Conservation (phyloP, 768 basidiomycete species). For the Lactifluus hygrophoroides region DNA sequence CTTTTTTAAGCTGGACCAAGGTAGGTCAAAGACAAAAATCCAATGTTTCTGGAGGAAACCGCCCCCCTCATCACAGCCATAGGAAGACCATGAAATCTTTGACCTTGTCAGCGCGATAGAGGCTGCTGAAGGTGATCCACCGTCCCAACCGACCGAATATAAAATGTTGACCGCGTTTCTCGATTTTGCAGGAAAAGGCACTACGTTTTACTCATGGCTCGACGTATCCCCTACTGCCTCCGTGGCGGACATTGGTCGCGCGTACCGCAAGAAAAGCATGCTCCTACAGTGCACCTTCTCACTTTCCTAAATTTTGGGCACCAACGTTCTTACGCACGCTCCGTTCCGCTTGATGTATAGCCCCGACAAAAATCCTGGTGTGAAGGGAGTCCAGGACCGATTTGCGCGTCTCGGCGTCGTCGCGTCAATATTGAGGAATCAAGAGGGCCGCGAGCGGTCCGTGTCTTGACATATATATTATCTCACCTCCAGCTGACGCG, state of each 20-base stretch:
- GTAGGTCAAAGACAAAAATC: slow-evolving; percentile 27
- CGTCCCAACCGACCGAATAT: neutral
- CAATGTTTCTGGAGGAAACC: neutral
- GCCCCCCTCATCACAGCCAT: neutral
- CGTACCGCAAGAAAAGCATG: slow-evolving; percentile 88
- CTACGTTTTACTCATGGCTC: slow-evolving; percentile 94
- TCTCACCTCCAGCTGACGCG: slow-evolving; percentile 3
- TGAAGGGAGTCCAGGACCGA: slow-evolving; percentile 75
- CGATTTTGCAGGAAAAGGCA: slow-evolving; percentile 55
- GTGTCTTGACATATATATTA: slow-evolving; percentile 22
- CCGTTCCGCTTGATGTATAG: slow-evolving; percentile 33
- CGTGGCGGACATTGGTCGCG: slow-evolving; percentile 71
- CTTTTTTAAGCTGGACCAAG: slow-evolving; percentile 65
- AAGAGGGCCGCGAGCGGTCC: slow-evolving; percentile 68
- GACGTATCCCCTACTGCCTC: slow-evolving; percentile 69
- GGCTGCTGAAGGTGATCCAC: slow-evolving; percentile 57
- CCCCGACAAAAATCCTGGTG: slow-evolving; percentile 91
- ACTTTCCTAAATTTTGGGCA: neutral
- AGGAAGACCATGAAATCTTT: slow-evolving; percentile 97
- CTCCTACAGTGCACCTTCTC: slow-evolving; percentile 65
- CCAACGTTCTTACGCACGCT: neutral
- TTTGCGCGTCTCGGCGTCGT: slow-evolving; percentile 91
- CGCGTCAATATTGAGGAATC: slow-evolving; percentile 66
- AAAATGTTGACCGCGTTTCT: neutral
- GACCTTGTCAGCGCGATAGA: slow-evolving; percentile 82